Conservation (phyloP, 495 filamentous ascomycete genomes). For the Aspergillus olivimuriae region DNA sequence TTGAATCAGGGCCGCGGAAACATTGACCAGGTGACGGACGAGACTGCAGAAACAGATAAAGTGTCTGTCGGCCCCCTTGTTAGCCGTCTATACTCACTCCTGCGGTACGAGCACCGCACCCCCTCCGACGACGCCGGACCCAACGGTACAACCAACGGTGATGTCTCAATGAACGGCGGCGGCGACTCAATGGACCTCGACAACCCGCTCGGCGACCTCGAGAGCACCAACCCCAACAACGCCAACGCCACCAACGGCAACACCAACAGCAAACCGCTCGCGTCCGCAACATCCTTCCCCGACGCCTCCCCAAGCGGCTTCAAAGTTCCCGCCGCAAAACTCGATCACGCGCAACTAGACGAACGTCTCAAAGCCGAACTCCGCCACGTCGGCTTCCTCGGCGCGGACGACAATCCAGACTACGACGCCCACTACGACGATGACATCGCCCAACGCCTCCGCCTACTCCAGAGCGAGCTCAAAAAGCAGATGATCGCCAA, state of each 20-base stretch:
- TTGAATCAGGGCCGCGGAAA: constrained; percentile 77
- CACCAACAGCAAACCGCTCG: constrained; percentile 29
- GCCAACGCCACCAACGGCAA: constrained; percentile 29
- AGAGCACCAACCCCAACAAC: constrained; percentile 6
- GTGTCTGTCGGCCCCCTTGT: constrained; percentile 84
- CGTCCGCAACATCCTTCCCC: constrained; percentile 70
- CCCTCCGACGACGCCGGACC: constrained; percentile 20
- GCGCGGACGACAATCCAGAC: constrained; percentile 60
- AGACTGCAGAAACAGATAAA: constrained; percentile 77
- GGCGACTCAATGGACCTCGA: constrained; percentile 48
- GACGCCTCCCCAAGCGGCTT: constrained; percentile 57
- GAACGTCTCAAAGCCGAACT: constrained; percentile 87
- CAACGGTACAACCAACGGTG: constrained; percentile 52
- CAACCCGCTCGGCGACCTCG: constrained; percentile 32
- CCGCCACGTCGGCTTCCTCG: constrained; percentile 85
- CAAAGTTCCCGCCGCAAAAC: constrained; percentile 53
- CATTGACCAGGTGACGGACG: constrained; percentile 80
- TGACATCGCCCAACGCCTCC: constrained; percentile 83
- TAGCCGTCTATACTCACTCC: constrained; percentile 71
- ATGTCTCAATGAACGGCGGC: constrained; percentile 50
- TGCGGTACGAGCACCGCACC: constrained; percentile 74
- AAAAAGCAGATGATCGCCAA: constrained; percentile 76
- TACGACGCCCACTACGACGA: constrained; percentile 91
- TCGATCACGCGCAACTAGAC: constrained; percentile 80
- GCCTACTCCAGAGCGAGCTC: constrained; percentile 75